Evolutionary conservation across 2,329 filamentous ascomycete genomes (phyloP).

Genomic region (Orbilia blumenaviensis): DNA sequence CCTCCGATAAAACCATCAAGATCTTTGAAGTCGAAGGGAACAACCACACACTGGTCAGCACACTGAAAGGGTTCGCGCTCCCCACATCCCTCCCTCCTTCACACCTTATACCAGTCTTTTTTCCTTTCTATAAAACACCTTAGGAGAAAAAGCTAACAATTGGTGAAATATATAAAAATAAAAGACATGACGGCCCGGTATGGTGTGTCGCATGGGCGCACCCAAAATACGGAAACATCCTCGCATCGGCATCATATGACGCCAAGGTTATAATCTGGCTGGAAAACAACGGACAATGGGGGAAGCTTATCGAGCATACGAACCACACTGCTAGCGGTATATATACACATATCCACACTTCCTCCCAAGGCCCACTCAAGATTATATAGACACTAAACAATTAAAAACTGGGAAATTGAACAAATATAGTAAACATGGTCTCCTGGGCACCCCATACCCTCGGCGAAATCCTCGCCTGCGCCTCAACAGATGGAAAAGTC

Average conservation of each 20-base stretch:
- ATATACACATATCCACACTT: background rate
- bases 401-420: background rate
- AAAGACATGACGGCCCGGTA: slow-evolving; percentile 92
- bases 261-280: slow-evolving; percentile 99
- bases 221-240: slow-evolving; percentile 97
- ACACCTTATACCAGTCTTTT: no score
- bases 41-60: slow-evolving; percentile 86
- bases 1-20: slow-evolving; percentile 98
- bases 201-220: slow-evolving; percentile 99
- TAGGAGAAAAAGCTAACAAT: background rate
- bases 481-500: slow-evolving; percentile 91
- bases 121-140: no score
- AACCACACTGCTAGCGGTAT: slow-evolving; percentile 58
- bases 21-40: slow-evolving; percentile 98
- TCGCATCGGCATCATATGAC: slow-evolving; percentile 94
- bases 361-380: slow-evolving; percentile 54
- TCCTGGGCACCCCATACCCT: slow-evolving; percentile 97
- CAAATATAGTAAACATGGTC: slow-evolving; percentile 81
- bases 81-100: background rate
- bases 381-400: background rate
- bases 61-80: slow-evolving; percentile 82
- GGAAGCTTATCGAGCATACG: slow-evolving; percentile 57
- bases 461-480: slow-evolving; percentile 92
- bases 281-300: slow-evolving; percentile 69
- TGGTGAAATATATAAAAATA: slow-evolving; percentile 69